These are phyloP conservation scores for Ogataea saltuana DNA, from an alignment of 805 yeast species.

Conservation along the genomic window DNA sequence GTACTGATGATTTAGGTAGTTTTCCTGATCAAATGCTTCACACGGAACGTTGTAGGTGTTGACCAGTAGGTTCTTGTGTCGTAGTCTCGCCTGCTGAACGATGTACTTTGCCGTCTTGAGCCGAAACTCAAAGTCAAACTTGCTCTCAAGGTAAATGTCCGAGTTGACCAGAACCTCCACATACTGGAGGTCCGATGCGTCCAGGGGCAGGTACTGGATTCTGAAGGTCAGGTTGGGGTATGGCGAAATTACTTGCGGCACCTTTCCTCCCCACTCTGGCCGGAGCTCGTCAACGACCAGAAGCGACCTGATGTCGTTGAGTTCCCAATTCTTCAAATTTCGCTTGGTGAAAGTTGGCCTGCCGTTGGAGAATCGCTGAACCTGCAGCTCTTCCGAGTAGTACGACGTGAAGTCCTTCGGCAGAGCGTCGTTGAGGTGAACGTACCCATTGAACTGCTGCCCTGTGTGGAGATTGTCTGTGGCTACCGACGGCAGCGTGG, in stretches of 20 bases:
- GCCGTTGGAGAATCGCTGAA: constrained; percentile 53
- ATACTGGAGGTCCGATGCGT: constrained; percentile 49
- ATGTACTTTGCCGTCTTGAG: constrained; percentile 63
- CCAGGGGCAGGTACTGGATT: constrained; percentile 53
- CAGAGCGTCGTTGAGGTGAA: constrained; percentile 49
- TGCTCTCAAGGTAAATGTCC: constrained; percentile 67
- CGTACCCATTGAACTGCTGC: constrained; percentile 12
- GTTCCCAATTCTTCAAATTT: constrained; percentile 66
- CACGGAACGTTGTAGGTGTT: constrained; percentile 27
- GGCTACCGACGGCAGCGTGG: constrained; percentile 23
- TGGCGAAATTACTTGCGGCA: constrained; percentile 45
- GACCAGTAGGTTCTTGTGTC: constrained; percentile 39
- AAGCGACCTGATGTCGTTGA: constrained; percentile 67
- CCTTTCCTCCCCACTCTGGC: constrained; percentile 56
- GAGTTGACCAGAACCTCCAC: constrained; percentile 51
- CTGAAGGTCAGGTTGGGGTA: constrained; percentile 42
- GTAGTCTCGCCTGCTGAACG: constrained; percentile 53
- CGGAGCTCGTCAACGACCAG: constrained; percentile 51
- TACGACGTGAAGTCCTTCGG: constrained; percentile 54
- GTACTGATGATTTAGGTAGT: constrained; percentile 23
- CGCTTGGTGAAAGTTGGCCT: constrained; percentile 65
- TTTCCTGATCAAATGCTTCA: constrained; percentile 21
- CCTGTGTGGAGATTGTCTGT: too few relatives aligned
- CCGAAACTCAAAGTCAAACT: constrained; percentile 53
- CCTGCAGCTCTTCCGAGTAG: constrained; percentile 57